These are phyloP conservation scores for Kwoniella heveanensis DNA, from an alignment of 768 basidiomycete genomes.

Conservation along the genomic window DNA sequence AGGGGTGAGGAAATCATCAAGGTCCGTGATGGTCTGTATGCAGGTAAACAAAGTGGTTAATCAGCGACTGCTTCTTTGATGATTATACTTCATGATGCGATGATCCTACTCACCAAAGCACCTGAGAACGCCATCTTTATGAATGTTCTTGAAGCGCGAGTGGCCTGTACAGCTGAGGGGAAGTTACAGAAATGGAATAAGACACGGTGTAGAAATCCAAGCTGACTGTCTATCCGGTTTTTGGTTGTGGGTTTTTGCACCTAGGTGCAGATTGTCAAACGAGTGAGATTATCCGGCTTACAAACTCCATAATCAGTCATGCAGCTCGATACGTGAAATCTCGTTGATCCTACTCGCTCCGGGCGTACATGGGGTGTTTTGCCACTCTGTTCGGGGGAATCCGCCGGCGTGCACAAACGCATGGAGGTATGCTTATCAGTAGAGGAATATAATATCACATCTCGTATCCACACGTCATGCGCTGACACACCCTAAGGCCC, in stretches of 20 bases:
- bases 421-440: too few relatives aligned
- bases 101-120: conserved; percentile 73
- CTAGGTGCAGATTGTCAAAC: neutral
- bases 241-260: too few relatives aligned
- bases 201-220: too few relatives aligned
- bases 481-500: too few relatives aligned
- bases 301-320: too few relatives aligned
- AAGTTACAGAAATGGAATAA: too few relatives aligned
- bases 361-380: neutral
- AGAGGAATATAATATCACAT: neutral
- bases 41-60: neutral
- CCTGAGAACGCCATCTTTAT: conserved; percentile 85
- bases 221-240: too few relatives aligned
- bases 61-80: too few relatives aligned
- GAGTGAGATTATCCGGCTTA: neutral
- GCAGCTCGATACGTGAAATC: too few relatives aligned
- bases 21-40: conserved; percentile 78
- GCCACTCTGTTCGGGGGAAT: conserved; percentile 6
- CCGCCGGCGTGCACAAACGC: neutral
- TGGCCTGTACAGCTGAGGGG: too few relatives aligned
- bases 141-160: too few relatives aligned
- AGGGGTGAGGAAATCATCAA: conserved; percentile 96
- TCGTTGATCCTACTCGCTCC: conserved; percentile 20
- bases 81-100: too few relatives aligned
- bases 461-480: neutral